Conservation (phyloP, 371 early-diverging fungal genomes). For the Neoconidiobolus thromboides region DNA sequence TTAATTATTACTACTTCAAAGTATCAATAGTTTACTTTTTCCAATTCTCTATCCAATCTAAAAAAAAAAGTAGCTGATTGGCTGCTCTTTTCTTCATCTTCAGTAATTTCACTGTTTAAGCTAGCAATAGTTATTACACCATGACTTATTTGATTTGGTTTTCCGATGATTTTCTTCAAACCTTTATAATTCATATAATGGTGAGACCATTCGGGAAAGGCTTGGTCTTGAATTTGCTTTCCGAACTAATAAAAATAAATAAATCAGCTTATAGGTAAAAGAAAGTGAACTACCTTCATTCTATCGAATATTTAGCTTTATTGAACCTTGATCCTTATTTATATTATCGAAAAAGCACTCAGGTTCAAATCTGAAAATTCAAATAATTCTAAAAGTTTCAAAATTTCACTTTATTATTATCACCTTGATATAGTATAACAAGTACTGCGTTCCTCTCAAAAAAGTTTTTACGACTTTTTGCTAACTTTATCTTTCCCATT, state of each 20-base stretch:
- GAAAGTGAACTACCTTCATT: too few species aligned
- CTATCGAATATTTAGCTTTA: too few species aligned
- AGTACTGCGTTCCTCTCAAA: too few species aligned
- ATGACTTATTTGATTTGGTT: constrained; percentile 8
- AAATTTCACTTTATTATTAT: too few species aligned
- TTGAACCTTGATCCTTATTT: too few species aligned
- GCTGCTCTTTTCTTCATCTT: constrained; percentile 27
- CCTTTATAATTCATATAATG: constrained; percentile 89
- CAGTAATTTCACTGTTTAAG: neutral
- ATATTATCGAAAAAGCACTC: too few species aligned
- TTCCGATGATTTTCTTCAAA: constrained; percentile 75
- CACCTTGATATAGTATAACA: too few species aligned
- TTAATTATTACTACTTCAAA: neutral
- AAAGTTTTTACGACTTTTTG: too few species aligned
- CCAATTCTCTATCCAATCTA: constrained; percentile 62
- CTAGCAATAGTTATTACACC: neutral
- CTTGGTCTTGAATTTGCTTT: constrained; percentile 84
- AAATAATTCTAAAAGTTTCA: too few species aligned
- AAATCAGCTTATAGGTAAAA: too few species aligned
- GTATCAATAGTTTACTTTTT: constrained; percentile 30
- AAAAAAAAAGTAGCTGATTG: constrained; percentile 59
- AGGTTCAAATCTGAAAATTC: too few species aligned
- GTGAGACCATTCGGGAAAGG: constrained; percentile 74
- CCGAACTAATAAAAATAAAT: constrained; percentile 50
- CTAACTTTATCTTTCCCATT: too few species aligned